phyloP scores from a whole-genome alignment of 2,329 filamentous ascomycete species.

The Trichophyton simii region DNA sequence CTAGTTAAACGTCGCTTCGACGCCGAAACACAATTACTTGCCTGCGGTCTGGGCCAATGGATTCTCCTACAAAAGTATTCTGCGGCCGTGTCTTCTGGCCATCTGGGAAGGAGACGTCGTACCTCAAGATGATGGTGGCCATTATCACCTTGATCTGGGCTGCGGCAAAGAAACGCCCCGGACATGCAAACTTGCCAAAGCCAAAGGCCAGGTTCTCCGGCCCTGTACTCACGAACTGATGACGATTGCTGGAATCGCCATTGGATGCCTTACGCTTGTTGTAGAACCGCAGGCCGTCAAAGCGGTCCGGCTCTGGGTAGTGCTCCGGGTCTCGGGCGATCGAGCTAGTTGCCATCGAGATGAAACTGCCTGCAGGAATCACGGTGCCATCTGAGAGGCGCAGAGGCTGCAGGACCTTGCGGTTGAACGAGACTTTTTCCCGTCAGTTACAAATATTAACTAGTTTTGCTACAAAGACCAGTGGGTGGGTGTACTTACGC shows the following conservation, averaged over 20 bases:
- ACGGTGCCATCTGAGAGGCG: constrained; percentile 16
- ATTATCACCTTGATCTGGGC: constrained; percentile 22
- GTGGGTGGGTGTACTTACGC: constrained; percentile 5
- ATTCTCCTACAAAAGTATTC: too few species aligned
- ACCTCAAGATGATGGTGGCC: too few species aligned
- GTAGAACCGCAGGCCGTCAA: constrained; percentile 10
- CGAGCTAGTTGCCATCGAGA: constrained; percentile 12
- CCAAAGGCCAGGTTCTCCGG: constrained; percentile 19
- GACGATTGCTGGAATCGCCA: constrained; percentile 7
- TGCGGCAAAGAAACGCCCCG: constrained; percentile 24
- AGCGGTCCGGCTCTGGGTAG: too few species aligned
- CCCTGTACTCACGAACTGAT: too few species aligned
- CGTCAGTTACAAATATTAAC: too few species aligned
- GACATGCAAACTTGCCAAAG: constrained; percentile 22
- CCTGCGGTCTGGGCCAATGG: too few species aligned
- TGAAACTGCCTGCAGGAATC: constrained; percentile 11
- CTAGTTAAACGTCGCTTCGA: too few species aligned
- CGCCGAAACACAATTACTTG: too few species aligned
- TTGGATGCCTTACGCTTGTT: neutral
- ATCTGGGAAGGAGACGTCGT: too few species aligned
- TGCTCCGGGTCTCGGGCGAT: too few species aligned
- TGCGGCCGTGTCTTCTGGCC: too few species aligned
- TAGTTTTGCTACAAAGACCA: too few species aligned
- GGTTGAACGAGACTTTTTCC: neutral
- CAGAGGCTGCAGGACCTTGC: constrained; percentile 10